Evolutionary conservation across 1,284 basidiomycete species (phyloP), one percentile per base, ranked within the genome.

Genomic region (Ganoderma resinaceum): DNA sequence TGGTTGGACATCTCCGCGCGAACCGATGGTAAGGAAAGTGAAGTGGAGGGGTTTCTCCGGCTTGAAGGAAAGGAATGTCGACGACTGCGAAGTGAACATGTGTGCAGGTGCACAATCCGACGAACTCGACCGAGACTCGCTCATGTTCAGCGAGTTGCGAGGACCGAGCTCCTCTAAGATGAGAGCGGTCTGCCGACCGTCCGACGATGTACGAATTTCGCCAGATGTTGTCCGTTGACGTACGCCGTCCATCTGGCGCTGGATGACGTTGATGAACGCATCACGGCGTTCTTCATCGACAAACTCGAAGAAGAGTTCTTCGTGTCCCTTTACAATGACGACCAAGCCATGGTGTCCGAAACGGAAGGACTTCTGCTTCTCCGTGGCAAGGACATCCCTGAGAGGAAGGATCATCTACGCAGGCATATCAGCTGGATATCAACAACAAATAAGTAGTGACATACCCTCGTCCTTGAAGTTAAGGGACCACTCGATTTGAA

Each of bases 301-400:
- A 77, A 99, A 97, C 80, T 99, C 97, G 74, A 99, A 93, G 83
- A 99, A 99, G 2, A 99, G 84, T 78, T 99, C 97, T 82, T 99
- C 97, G 78, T 98, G 94, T 0, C 97, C 97, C 76, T 94, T 94
- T 73, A 99, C 91, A 64, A 98, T 92, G 67, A 99, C 85, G 37
- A 95, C 90, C 26, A 99, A 87, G 8, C 96, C 97, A 73, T 94
- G 89, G 75, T 95, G 95, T 2, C 93, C 95, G 76, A 96, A 95
- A 16, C 94, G 89, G 76, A 95, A 95, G 0, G 95, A 95, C 77
- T 92, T 95, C 20, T 94, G 91, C 76, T 89, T 92, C 79, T 98
- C 94, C 9, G 91, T 87, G 12, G 94, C 88, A 42, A 98, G 84
- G 59, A 99, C 88, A 78, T 99, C 97, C 62, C 89, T 88, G 65